These are phyloP conservation scores for Coniferiporia weirii DNA, from an alignment of 1,284 basidiomycete genomes.

Conservation along the genomic window DNA sequence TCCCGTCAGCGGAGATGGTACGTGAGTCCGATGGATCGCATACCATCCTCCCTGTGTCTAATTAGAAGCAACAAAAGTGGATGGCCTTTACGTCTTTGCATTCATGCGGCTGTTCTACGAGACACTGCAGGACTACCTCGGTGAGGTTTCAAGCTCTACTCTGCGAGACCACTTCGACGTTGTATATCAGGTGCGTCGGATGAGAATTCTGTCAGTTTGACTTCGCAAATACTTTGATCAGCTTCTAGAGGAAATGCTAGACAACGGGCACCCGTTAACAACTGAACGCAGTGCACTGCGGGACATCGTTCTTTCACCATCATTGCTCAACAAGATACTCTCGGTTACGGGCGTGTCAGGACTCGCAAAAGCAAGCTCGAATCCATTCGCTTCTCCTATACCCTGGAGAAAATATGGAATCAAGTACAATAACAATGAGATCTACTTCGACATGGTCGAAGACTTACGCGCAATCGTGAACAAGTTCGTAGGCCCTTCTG, in stretches of 20 bases:
- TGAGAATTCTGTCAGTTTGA: background rate
- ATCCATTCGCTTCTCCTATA: slow-evolving; percentile 87
- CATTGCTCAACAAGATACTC: slow-evolving; percentile 75
- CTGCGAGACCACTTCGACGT: slow-evolving; percentile 94
- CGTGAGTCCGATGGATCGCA: slow-evolving; percentile 25
- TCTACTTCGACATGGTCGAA: slow-evolving; percentile 90
- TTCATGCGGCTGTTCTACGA: slow-evolving; percentile 84
- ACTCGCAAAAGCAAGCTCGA: slow-evolving; percentile 38
- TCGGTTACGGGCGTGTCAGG: slow-evolving; percentile 54
- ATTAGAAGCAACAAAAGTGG: slow-evolving; percentile 45
- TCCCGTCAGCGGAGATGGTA: slow-evolving; percentile 77
- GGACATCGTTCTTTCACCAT: slow-evolving; percentile 88
- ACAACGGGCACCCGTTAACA: slow-evolving; percentile 89
- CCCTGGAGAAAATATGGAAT: slow-evolving; percentile 90
- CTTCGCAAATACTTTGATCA: slow-evolving; percentile 30
- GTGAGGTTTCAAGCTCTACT: slow-evolving; percentile 61
- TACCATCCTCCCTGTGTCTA: background rate
- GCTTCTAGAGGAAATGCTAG: slow-evolving; percentile 93
- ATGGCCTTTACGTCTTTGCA: slow-evolving; percentile 85
- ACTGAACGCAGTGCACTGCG: slow-evolving; percentile 90
- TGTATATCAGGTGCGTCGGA: slow-evolving; percentile 77
- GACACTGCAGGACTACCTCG: slow-evolving; percentile 85
- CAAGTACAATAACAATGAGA: slow-evolving; percentile 86
- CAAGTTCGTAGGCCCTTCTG: slow-evolving; percentile 45
- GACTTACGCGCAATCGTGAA: slow-evolving; percentile 81